phyloP scores from a whole-genome alignment of 2,329 filamentous ascomycete species.

The Hymenoscyphus infarciens region DNA sequence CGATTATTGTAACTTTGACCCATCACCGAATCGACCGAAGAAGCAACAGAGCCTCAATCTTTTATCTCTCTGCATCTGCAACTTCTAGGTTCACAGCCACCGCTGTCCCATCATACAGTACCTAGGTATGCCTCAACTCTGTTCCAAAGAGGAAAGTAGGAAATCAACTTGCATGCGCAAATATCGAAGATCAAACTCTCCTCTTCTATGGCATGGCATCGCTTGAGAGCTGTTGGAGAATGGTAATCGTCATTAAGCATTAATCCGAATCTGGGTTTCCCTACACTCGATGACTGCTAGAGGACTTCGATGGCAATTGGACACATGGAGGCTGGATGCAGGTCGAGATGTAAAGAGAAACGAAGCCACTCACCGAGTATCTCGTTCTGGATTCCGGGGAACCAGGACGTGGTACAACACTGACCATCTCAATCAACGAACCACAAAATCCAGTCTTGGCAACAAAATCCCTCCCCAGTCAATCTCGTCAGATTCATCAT shows the following conservation, averaged over 20 bases:
- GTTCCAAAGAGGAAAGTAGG: background rate
- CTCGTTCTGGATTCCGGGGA: slow-evolving; percentile 1
- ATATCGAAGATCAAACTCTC: background rate
- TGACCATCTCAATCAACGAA: slow-evolving; percentile 5
- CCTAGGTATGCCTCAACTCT: background rate
- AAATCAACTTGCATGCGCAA: background rate
- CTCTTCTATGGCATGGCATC: background rate
- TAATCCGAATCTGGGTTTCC: background rate
- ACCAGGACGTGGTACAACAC: background rate
- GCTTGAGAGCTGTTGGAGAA: slow-evolving; percentile 6
- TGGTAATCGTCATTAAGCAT: no score
- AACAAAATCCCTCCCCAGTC: background rate
- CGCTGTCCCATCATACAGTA: background rate
- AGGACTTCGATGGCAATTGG: background rate
- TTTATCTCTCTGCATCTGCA: no score
- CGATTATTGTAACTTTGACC: slow-evolving; percentile 10
- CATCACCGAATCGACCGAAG: slow-evolving; percentile 4
- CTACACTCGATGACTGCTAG: background rate
- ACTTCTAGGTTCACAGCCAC: slow-evolving; percentile 14
- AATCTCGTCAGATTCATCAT: background rate
- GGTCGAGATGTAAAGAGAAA: background rate
- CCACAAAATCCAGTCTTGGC: slow-evolving; percentile 2
- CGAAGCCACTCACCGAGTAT: slow-evolving; percentile 17
- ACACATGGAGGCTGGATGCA: background rate
- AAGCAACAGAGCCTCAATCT: slow-evolving; percentile 10